Evolutionary conservation across 257 asterid species (phyloP).

Genomic region (Solanum tarapatanum): DNA sequence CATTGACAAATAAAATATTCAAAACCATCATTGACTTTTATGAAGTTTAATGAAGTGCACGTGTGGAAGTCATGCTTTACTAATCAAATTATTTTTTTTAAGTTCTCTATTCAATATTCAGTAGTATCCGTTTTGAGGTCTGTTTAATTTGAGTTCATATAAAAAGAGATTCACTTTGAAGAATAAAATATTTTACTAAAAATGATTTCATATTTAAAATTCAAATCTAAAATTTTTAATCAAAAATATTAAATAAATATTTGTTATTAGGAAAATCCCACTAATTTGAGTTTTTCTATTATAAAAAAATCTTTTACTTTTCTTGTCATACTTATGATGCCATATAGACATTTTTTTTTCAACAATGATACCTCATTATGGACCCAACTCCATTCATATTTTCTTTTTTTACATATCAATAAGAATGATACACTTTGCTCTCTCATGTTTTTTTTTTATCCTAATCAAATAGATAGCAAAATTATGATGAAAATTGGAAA

Average conservation of each 20-base stretch:
- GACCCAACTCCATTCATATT: background rate
- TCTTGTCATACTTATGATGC: background rate
- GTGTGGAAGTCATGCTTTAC: background rate
- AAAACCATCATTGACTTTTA: background rate
- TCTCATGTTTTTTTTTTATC: too few relatives aligned
- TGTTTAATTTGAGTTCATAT: fast-evolving
- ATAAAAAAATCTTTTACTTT: background rate
- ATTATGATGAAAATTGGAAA: too few relatives aligned
- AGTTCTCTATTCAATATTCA: background rate
- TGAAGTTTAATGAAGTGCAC: background rate
- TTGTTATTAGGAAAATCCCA: background rate
- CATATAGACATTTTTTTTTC: background rate
- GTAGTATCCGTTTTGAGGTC: background rate
- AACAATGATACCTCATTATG: background rate
- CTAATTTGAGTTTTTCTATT: background rate
- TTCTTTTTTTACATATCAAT: background rate
- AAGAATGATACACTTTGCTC: background rate
- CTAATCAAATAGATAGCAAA: too few relatives aligned
- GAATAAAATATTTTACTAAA: background rate
- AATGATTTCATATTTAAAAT: background rate
- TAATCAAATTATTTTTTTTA: background rate
- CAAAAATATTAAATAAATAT: background rate
- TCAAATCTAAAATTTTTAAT: background rate
- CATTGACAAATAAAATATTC: background rate
- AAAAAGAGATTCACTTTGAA: background rate